Conservation (phyloP, 371 early-diverging fungal genomes). For the Mucor saturninus region DNA sequence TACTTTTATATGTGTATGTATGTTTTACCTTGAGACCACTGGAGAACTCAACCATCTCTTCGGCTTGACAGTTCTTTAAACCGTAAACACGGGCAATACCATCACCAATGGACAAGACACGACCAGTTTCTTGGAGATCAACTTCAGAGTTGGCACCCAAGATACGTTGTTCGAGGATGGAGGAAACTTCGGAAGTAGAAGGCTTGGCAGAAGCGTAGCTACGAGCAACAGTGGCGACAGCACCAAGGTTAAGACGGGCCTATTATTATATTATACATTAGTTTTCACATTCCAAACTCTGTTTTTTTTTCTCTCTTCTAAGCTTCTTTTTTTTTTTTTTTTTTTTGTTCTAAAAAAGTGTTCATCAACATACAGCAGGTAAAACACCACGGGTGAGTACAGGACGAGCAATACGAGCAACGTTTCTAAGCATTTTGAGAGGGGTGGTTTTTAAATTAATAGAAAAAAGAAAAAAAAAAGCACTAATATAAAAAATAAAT, state of each 20-base stretch:
- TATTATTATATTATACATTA: not conserved
- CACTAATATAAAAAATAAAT: slow-evolving; percentile 5
- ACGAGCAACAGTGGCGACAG: slow-evolving; percentile 54
- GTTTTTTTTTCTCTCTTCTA: not conserved
- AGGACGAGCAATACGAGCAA: slow-evolving; percentile 58
- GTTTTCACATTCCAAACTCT: not conserved
- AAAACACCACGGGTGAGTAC: slow-evolving; percentile 46
- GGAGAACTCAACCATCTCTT: slow-evolving; percentile 99
- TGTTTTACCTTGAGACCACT: slow-evolving; percentile 84
- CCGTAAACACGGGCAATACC: slow-evolving; percentile 99
- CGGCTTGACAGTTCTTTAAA: slow-evolving; percentile 95
- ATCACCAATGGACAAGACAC: slow-evolving; percentile 97
- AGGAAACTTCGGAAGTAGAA: slow-evolving; percentile 84
- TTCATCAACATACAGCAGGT: slow-evolving; percentile 46
- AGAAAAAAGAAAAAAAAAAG: slow-evolving; percentile 8
- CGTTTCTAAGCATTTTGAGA: slow-evolving; percentile 53
- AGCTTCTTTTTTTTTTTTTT: not conserved
- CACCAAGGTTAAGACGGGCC: slow-evolving; percentile 64
- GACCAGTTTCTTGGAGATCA: slow-evolving; percentile 95
- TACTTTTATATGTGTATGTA: not conserved
- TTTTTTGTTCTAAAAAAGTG: not conserved
- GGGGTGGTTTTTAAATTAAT: slow-evolving; percentile 12
- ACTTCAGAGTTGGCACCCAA: slow-evolving; percentile 77
- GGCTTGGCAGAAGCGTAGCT: slow-evolving; percentile 65
- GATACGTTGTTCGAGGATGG: slow-evolving; percentile 93